Conservation (phyloP, 352 stramenopile species). For the Plasmopara halstedii region DNA sequence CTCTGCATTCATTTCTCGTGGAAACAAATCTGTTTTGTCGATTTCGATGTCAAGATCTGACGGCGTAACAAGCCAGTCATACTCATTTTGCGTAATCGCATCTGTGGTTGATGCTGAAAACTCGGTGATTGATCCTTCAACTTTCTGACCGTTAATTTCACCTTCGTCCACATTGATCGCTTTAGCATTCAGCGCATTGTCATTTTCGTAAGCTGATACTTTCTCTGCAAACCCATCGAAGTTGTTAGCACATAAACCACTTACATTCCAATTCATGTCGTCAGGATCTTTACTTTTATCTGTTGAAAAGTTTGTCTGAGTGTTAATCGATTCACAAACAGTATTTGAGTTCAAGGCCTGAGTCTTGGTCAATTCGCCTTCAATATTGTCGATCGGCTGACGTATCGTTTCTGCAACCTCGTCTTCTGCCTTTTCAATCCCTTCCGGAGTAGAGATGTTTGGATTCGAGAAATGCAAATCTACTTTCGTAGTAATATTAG, state of each 20-base stretch:
- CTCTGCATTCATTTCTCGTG: conserved; percentile 13
- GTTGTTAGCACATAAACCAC: too few species aligned
- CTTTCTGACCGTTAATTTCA: background rate
- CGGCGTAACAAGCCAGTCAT: conserved; percentile 13
- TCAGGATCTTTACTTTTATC: too few species aligned
- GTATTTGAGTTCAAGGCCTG: background rate
- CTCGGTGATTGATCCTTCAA: background rate
- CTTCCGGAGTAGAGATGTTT: conserved; percentile 5
- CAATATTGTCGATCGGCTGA: background rate
- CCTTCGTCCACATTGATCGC: background rate
- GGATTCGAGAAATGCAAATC: conserved; percentile 25
- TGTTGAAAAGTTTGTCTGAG: conserved; percentile 19
- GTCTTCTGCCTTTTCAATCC: conserved; percentile 2
- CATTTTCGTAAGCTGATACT: background rate
- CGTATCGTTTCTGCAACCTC: background rate
- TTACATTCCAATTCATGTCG: too few species aligned
- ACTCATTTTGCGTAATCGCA: conserved; percentile 1
- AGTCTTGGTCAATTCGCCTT: background rate
- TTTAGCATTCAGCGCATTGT: background rate
- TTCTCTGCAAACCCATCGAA: background rate
- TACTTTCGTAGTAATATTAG: conserved; percentile 7
- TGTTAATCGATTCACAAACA: conserved; percentile 30
- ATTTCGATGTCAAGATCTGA: conserved; percentile 1
- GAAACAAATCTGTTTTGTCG: conserved; percentile 7
- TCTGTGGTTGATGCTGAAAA: background rate